A percentile compares a stretch with the other conserved stretches of the same genome.
These are phyloP conservation scores for Shiraia sp. DNA, from an alignment of 2,329 filamentous ascomycete species.

Conservation along the genomic window DNA sequence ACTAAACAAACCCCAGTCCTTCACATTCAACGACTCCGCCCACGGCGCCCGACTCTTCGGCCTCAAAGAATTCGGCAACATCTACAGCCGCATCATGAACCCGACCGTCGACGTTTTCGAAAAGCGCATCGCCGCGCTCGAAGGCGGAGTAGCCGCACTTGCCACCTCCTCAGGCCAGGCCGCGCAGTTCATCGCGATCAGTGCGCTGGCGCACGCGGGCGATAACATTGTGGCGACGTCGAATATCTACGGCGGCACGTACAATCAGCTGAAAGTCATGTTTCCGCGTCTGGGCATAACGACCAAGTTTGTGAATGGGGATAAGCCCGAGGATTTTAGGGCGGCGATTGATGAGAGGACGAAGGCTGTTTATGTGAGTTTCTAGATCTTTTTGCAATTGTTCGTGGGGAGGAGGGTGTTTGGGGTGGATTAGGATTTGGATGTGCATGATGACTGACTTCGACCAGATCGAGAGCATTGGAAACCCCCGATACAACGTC, in stretches of 20 bases:
- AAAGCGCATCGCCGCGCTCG: conserved; percentile 92
- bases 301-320: conserved; percentile 85
- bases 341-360: conserved; percentile 88
- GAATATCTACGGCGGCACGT: conserved; percentile 88
- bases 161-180: conserved; percentile 85
- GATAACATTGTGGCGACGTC: conserved; percentile 93
- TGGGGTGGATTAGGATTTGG: too few relatives aligned
- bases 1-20: conserved; percentile 63
- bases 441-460: too few relatives aligned
- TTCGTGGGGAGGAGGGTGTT: too few relatives aligned
- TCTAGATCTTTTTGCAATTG: not conserved
- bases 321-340: conserved; percentile 77
- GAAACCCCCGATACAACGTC: conserved; percentile 91
- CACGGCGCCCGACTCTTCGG: conserved; percentile 94
- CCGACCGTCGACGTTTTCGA: conserved; percentile 96
- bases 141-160: conserved; percentile 86
- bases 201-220: conserved; percentile 79
- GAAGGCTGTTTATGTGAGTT: conserved; percentile 78
- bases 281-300: conserved; percentile 83
- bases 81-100: conserved; percentile 83
- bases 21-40: conserved; percentile 91
- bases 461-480: conserved; percentile 72
- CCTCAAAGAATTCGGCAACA: conserved; percentile 96
- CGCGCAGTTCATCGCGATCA: conserved; percentile 89
- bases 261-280: conserved; percentile 95